Conservation (phyloP, 2,329 filamentous ascomycete genomes). For the Colletotrichum sp. region DNA sequence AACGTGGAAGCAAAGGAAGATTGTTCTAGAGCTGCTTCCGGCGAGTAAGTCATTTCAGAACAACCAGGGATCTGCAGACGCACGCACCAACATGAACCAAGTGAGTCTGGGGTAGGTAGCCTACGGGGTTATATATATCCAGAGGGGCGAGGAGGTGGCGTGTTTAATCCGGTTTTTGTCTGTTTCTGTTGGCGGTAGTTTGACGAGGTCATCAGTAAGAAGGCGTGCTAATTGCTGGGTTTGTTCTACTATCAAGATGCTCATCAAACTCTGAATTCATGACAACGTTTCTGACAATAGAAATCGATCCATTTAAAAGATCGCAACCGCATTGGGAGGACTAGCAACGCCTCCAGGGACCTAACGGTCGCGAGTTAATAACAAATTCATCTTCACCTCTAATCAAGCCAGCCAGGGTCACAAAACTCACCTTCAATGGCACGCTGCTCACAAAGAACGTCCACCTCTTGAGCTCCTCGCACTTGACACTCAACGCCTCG, state of each 20-base stretch:
- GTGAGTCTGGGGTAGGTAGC: neutral
- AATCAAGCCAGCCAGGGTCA: neutral
- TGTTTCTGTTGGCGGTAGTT: neutral
- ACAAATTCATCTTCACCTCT: neutral
- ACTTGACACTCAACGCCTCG: slow-evolving; percentile 40
- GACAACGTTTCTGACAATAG: neutral
- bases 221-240: neutral
- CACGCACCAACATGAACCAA: neutral
- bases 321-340: slow-evolving; percentile 42
- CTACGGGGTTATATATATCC: neutral
- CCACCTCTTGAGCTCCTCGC: slow-evolving; percentile 35
- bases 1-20: neutral
- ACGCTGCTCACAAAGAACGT: slow-evolving; percentile 45
- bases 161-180: neutral
- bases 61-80: neutral
- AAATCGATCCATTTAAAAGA: slow-evolving; percentile 25
- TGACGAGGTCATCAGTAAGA: neutral
- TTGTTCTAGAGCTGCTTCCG: neutral
- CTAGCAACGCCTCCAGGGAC: slow-evolving; percentile 41
- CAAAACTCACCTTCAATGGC: slow-evolving; percentile 33
- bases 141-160: too few relatives aligned
- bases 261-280: neutral
- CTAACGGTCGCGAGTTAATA: slow-evolving; percentile 19
- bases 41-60: neutral
- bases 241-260: neutral